phyloP scores from a whole-genome alignment of 2,329 filamentous ascomycete species.

The Penicillium paneum region DNA sequence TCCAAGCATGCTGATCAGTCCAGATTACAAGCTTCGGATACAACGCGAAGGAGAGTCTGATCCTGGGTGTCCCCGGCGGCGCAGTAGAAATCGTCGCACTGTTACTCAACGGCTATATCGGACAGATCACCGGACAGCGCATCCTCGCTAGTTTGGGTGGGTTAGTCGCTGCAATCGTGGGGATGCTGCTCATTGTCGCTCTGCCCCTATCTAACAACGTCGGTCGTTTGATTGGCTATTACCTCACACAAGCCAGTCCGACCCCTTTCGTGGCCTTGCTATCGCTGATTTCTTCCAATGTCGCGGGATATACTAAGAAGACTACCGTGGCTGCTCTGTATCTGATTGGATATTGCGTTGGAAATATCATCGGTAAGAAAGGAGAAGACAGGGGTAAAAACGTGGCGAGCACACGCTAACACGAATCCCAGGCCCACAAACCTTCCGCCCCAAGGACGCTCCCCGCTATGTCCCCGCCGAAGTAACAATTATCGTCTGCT shows the following conservation, averaged over 20 bases:
- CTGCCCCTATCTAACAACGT: conserved; percentile 57
- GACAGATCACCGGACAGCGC: conserved; percentile 56
- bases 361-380: conserved; percentile 53
- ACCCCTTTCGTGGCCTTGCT: conserved; percentile 63
- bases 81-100: conserved; percentile 62
- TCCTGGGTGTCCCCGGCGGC: conserved; percentile 64
- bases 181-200: conserved; percentile 63
- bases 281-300: conserved; percentile 60
- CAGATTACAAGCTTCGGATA: conserved; percentile 63
- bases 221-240: conserved; percentile 63
- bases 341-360: conserved; percentile 44
- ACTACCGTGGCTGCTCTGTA: conserved; percentile 45
- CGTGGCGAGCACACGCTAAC: background rate
- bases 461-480: conserved; percentile 62
- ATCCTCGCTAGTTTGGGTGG: conserved; percentile 56
- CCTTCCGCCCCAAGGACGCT: conserved; percentile 55
- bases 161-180: conserved; percentile 54
- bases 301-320: conserved; percentile 49
- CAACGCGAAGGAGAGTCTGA: conserved; percentile 55
- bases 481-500: conserved; percentile 62
- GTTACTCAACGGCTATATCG: conserved; percentile 55
- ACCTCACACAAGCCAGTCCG: conserved; percentile 59
- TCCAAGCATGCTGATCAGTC: background rate
- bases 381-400: background rate
- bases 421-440: conserved; percentile 48